Conservation (phyloP, 148 eudicot genomes). For the Gaultheria prostrata region DNA sequence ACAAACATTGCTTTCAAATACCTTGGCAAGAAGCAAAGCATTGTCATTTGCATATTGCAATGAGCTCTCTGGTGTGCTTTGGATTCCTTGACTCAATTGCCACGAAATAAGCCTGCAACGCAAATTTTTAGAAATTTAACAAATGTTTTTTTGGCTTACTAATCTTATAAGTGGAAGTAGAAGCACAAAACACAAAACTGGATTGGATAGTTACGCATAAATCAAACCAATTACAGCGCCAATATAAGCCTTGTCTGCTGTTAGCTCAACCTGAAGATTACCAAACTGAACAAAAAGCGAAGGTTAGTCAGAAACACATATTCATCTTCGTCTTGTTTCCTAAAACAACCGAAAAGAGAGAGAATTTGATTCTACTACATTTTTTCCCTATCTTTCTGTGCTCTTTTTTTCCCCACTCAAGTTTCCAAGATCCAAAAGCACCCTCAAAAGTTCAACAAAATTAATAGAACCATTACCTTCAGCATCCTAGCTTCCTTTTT, state of each 20-base stretch:
- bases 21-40: conserved; percentile 84
- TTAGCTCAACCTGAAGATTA: conserved; percentile 81
- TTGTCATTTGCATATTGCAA: conserved; percentile 86
- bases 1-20: conserved; percentile 17
- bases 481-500: conserved; percentile 55
- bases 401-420: neutral
- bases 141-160: neutral
- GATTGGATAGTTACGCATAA: conserved; percentile 53
- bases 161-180: neutral
- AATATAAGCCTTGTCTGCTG: conserved; percentile 69
- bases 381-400: neutral
- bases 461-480: conserved; percentile 43
- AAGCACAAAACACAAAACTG: conserved; percentile 11
- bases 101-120: conserved; percentile 70
- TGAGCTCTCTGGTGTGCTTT: conserved; percentile 77
- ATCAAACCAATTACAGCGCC: conserved; percentile 71
- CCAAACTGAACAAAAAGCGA: conserved; percentile 57
- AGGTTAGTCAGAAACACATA: neutral
- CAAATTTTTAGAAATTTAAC: neutral
- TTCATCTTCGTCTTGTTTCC: neutral
- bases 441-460: neutral
- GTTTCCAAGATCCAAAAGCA: neutral
- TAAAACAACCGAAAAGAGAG: neutral
- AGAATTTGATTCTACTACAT: neutral
- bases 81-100: conserved; percentile 86